Base-by-base conservation (phyloP, 331 rosid species). In the Erythrophleum ivorense region DNA sequence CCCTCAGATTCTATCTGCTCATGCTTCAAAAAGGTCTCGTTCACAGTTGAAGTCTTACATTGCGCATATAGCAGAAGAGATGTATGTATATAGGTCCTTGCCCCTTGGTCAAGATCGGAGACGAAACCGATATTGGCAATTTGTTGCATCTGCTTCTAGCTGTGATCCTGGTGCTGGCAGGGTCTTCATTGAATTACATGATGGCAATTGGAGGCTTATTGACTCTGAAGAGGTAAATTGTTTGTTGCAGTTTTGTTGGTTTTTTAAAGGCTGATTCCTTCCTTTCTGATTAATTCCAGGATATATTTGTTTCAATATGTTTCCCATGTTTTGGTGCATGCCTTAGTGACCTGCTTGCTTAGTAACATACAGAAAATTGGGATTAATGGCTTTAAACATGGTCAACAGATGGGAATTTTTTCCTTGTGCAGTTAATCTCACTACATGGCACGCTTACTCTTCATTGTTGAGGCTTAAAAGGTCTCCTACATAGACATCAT, bases 51-150 rank as follows among this genome's bases (percentile, higher is more conserved):
- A 96, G 83, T 91, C 98, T 67, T 96, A 91, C 84, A 88, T 96
- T 77, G 93, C 97, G 73, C 98, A 92, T 80, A 81, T 90, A 86
- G 97, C 99, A 7, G 99, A 96, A 88, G 98, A 96, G 91, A 91
- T 92, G 98, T 92, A 86, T 85, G 88, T 92, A 70, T 96, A 96
- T 87, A 91, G 98, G 88, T 96, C 99, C 80, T 83, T 96, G 85
- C 99, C 99, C 84, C 98, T 96, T 75, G 99, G 99, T 55, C 99
- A 94, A 87, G 99, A 96, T 88, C 97, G 99, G 77, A 94, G 97
- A 77, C 97, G 86, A 55, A 96, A 96, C 78, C 91, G 99, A 50
- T 96, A 92, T 85, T 96, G 99, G 99, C 97, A 90, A 73, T 96
- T 92, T 88, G 95, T 91, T 83, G 97, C 98, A 13, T 96, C 97